A percentile compares a stretch with the other conserved stretches of the same genome.
Evolutionary conservation across 805 yeast species (phyloP).

Genomic region (Pachysolen tannophilus): DNA sequence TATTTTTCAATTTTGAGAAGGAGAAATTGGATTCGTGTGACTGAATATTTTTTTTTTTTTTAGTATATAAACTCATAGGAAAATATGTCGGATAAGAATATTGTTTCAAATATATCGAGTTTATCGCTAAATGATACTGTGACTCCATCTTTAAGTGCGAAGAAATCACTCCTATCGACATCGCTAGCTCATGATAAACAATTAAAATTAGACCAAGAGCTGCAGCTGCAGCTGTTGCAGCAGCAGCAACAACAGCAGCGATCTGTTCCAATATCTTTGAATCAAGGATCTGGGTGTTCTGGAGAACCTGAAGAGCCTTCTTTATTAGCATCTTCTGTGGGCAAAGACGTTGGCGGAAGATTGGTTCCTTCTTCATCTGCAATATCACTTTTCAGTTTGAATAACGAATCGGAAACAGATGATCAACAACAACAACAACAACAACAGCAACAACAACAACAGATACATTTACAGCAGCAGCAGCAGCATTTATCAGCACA

Average conservation of each 20-base stretch:
- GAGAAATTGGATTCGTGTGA: too few species aligned
- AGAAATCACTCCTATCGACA: too few species aligned
- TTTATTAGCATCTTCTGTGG: constrained; percentile 26
- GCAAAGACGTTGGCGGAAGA: constrained; percentile 22
- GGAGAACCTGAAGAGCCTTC: constrained; percentile 8
- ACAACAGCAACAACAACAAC: background rate
- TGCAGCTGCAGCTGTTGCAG: constrained; percentile 1
- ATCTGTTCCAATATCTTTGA: constrained; percentile 2
- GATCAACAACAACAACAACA: background rate
- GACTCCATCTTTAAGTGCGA: too few species aligned
- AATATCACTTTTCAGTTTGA: constrained; percentile 26
- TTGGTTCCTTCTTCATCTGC: constrained; percentile 27
- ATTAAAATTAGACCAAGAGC: too few species aligned
- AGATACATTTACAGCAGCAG: background rate
- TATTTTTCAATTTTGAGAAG: too few species aligned
- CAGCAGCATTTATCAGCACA: background rate
- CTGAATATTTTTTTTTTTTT: too few species aligned
- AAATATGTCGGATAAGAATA: too few species aligned
- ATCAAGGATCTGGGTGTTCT: background rate
- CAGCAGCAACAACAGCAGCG: background rate
- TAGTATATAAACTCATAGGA: too few species aligned
- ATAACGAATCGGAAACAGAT: constrained; percentile 9
- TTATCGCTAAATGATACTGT: too few species aligned
- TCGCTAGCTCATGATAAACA: too few species aligned
- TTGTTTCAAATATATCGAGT: too few species aligned